These are phyloP conservation scores for Ceratocystis eucalypticola DNA, from an alignment of 2,329 filamentous ascomycete genomes.

Conservation along the genomic window DNA sequence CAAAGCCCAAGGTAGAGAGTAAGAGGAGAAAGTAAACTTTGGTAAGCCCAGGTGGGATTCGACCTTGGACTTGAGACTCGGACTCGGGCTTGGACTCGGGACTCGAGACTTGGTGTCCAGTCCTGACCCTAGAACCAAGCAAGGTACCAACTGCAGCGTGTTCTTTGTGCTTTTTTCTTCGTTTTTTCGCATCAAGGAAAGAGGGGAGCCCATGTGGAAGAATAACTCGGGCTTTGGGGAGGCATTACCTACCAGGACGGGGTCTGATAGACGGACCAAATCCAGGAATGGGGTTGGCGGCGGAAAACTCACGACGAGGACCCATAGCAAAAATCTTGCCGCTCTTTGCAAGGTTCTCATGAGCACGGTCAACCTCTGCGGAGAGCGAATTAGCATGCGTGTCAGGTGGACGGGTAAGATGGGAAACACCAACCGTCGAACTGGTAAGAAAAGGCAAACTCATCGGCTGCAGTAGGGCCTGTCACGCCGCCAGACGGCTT, in stretches of 20 bases:
- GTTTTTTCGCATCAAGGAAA: neutral
- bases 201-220: neutral
- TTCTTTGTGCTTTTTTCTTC: neutral
- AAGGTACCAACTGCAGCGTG: neutral
- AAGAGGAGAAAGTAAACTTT: constrained; percentile 4
- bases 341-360: constrained; percentile 92
- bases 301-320: constrained; percentile 66
- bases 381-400: constrained; percentile 5
- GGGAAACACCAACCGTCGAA: constrained; percentile 63
- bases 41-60: neutral
- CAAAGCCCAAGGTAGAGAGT: constrained; percentile 6
- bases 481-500: constrained; percentile 53
- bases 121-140: neutral
- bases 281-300: constrained; percentile 38
- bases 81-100: neutral
- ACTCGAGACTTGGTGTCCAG: neutral
- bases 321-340: constrained; percentile 72
- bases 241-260: constrained; percentile 24
- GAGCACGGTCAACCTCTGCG: constrained; percentile 87
- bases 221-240: constrained; percentile 15
- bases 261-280: constrained; percentile 26
- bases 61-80: neutral
- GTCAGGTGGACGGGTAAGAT: neutral
- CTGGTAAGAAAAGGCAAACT: constrained; percentile 72
- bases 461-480: constrained; percentile 61